Percentiles rank a stretch among this genome's conserved stretches.
Evolutionary conservation across 345 rosid genomes (phyloP).

Genomic region (Kernera saxatilis): DNA sequence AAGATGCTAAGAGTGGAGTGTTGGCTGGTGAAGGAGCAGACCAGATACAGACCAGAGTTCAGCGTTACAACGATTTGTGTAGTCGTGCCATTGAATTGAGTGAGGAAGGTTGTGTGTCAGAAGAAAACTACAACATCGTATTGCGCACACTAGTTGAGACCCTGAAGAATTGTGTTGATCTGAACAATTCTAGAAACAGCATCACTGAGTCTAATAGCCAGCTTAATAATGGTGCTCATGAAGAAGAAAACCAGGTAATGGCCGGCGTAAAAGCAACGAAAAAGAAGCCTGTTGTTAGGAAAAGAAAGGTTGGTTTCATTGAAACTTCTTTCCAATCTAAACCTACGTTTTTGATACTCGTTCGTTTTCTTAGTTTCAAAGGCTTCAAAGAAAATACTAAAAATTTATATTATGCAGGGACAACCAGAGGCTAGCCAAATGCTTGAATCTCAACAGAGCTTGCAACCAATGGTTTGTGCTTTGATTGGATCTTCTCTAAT

Average conservation of each 20-base stretch:
- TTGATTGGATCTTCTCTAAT: background rate
- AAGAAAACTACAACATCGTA: conserved; percentile 40
- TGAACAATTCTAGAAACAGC: conserved; percentile 40
- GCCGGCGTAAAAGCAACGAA: conserved; percentile 38
- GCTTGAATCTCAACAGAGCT: conserved; percentile 43
- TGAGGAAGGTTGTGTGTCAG: conserved; percentile 46
- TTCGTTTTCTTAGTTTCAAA: background rate
- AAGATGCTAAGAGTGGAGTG: conserved; percentile 50
- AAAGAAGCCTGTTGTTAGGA: conserved; percentile 45
- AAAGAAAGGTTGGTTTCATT: conserved; percentile 44
- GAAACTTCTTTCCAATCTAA: background rate
- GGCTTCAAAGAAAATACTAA: background rate
- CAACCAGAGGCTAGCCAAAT: conserved; percentile 37
- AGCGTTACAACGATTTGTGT: conserved; percentile 52
- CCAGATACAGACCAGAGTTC: conserved; percentile 42
- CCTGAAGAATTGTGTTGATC: conserved; percentile 47
- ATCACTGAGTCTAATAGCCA: conserved; percentile 33
- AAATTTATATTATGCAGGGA: conserved; percentile 34
- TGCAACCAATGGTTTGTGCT: conserved; percentile 49
- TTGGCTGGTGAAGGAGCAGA: conserved; percentile 24
- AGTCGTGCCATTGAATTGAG: conserved; percentile 38
- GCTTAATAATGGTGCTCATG: conserved; percentile 26
- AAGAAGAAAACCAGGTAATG: conserved; percentile 40
- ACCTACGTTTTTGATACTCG: background rate
- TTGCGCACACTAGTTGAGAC: conserved; percentile 42